Percentiles rank a stretch among this genome's conserved stretches.
Conservation (phyloP, 225 moss, liverwort and hornwort species). For the Climacium dendroides region DNA sequence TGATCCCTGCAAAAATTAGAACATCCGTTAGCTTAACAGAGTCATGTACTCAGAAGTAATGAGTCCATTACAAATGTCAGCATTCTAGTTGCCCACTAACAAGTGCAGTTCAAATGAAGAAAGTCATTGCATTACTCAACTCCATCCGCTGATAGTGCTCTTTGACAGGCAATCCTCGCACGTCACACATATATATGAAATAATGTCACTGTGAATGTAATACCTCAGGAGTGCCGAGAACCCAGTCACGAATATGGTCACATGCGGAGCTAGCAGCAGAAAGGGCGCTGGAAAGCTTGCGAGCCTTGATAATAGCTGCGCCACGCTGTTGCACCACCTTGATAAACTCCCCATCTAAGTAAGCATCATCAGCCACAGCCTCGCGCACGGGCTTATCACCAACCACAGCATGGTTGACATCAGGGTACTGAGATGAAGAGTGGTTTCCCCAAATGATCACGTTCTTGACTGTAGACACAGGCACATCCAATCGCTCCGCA, state of each 20-base stretch:
- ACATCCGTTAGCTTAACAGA: background rate
- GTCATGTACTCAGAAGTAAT: background rate
- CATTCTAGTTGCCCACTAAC: background rate
- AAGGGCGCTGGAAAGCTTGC: conserved; percentile 95
- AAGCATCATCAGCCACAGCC: conserved; percentile 60
- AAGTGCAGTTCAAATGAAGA: background rate
- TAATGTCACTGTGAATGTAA: background rate
- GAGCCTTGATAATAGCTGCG: conserved; percentile 94
- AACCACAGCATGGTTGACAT: conserved; percentile 82
- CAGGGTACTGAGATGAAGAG: conserved; percentile 94
- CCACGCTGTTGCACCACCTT: conserved; percentile 96
- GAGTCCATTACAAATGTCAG: background rate
- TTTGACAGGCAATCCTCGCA: background rate
- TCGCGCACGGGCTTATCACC: conserved; percentile 75
- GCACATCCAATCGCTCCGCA: conserved; percentile 70
- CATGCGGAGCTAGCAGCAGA: conserved; percentile 98
- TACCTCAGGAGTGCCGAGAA: conserved; percentile 91
- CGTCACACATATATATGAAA: background rate
- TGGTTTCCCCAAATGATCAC: conserved; percentile 99
- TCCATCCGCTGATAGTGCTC: background rate
- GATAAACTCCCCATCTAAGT: conserved; percentile 85
- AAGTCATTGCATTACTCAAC: background rate
- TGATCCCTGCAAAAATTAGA: conserved; percentile 40
- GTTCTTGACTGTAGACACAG: conserved; percentile 86
- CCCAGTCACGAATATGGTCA: conserved; percentile 98